Evolutionary conservation across 257 asterid species (phyloP).

Genomic region (Scutellaria baicalensis): DNA sequence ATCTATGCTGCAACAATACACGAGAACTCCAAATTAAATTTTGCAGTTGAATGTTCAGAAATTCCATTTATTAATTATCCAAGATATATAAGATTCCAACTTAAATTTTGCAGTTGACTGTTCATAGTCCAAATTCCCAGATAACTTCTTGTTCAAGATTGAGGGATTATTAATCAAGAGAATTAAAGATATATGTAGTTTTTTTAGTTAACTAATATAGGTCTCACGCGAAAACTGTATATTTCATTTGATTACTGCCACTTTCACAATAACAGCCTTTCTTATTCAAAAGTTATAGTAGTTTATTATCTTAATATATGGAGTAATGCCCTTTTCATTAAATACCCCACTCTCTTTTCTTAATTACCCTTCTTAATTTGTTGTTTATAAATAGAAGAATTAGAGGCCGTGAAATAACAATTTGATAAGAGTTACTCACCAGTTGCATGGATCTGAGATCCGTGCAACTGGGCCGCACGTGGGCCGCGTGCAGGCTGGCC

Average conservation of each 20-base stretch:
- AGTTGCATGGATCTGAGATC: too few species aligned
- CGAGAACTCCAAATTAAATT: too few species aligned
- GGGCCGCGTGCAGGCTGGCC: too few species aligned
- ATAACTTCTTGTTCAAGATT: background rate
- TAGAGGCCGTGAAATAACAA: background rate
- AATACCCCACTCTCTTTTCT: background rate
- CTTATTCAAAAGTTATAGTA: too few species aligned
- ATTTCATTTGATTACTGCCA: background rate
- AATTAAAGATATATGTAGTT: background rate
- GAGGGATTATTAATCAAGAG: background rate
- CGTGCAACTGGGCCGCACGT: too few species aligned
- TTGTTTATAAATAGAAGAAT: background rate
- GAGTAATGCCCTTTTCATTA: conserved; percentile 4
- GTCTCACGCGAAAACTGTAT: background rate
- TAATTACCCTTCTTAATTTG: background rate
- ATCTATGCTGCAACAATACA: too few species aligned
- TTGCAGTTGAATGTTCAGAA: too few species aligned
- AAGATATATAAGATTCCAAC: background rate
- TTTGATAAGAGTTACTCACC: too few species aligned
- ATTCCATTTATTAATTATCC: too few species aligned
- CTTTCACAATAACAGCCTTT: background rate
- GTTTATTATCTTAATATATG: background rate
- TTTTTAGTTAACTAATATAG: background rate
- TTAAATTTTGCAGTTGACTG: background rate
- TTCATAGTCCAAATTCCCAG: background rate